Base-by-base conservation (phyloP, 257 asterid species). In the Gentiana dahurica region DNA sequence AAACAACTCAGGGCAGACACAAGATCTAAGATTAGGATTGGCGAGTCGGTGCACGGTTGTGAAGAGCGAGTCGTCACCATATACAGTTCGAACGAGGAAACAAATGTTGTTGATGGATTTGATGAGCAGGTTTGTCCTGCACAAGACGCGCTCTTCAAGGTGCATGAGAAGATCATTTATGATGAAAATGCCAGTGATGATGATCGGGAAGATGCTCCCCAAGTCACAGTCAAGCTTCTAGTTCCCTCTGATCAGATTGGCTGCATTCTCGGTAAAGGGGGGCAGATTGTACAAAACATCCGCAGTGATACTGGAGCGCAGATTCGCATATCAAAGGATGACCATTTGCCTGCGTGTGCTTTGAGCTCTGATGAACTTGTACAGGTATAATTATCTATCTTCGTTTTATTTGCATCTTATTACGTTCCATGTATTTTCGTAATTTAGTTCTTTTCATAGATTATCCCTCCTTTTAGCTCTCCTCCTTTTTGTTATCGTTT, bases 181-280 rank as follows among this genome's bases (percentile, higher is more conserved):
- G 97, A 85, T 34, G 97, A 83, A 61, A 45, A 64, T 24, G 67
- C 74, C 39, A 64, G 65, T 57, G 92, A 77, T 12, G 89, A 83
- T 67, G 80, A 77, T 59, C 70, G 80, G 32, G 95, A 82, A 11
- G 95, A 80, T 60, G 68, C 55, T 43, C 79, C 78, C 5, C 86
- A 79, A 57, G 82, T 82, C 52, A 77, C 86, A 4, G 80, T 78
- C 57, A 78, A 88, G 67, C 89, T 90, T 62, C 73, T 90, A 49
- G 96, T 90, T 50, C 91, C 98, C 45, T 87, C 96, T 54, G 95
- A 90, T 74, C 96, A 90, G 80, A 90, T 90, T 49, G 98, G 98
- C 51, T 82, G 98, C 66, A 65, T 87, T 54, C 82, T 87, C 61
- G 98, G 98, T 63, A 90, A 90, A 78, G 95, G 98, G 69, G 98